phyloP scores from a whole-genome alignment of 2,329 filamentous ascomycete species.

The Teratosphaeria zuluensis region DNA sequence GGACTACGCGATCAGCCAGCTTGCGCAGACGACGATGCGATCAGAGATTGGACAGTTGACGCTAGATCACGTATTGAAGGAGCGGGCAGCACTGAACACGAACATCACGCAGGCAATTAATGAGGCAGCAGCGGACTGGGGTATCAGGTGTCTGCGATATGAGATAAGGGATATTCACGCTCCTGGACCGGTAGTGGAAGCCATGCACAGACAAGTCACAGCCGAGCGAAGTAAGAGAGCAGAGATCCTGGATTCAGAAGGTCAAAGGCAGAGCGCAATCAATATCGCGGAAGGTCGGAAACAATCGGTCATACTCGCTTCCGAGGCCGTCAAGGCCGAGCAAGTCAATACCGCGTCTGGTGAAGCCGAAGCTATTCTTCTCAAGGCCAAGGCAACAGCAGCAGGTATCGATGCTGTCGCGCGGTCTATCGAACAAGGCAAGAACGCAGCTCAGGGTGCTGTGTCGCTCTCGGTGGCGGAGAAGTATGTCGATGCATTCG shows the following conservation, averaged over 20 bases:
- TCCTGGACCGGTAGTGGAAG: slow-evolving; percentile 82
- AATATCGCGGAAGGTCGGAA: slow-evolving; percentile 98
- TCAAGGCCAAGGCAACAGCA: slow-evolving; percentile 80
- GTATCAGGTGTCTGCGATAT: slow-evolving; percentile 89
- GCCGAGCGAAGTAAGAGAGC: slow-evolving; percentile 95
- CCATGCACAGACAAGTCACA: slow-evolving; percentile 97
- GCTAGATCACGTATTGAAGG: slow-evolving; percentile 94
- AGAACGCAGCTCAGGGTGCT: slow-evolving; percentile 68
- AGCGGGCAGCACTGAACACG: slow-evolving; percentile 88
- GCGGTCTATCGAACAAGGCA: slow-evolving; percentile 58
- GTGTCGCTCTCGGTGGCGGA: slow-evolving; percentile 84
- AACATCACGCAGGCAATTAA: slow-evolving; percentile 99
- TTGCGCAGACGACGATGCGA: slow-evolving; percentile 98
- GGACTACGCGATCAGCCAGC: slow-evolving; percentile 95
- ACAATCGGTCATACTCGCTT: slow-evolving; percentile 92
- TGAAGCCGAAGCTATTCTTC: slow-evolving; percentile 84
- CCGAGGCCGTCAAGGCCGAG: slow-evolving; percentile 80
- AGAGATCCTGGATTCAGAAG: slow-evolving; percentile 94
- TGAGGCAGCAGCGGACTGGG: slow-evolving; percentile 93
- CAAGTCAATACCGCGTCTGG: slow-evolving; percentile 87
- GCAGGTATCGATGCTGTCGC: slow-evolving; percentile 81
- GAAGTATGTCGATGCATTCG: slow-evolving; percentile 96
- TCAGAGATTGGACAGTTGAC: slow-evolving; percentile 95
- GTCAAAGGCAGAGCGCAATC: slow-evolving; percentile 93
- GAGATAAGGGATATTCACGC: slow-evolving; percentile 98